Base-by-base conservation (phyloP, 208 protist species). In the Hexamita inflata region DNA sequence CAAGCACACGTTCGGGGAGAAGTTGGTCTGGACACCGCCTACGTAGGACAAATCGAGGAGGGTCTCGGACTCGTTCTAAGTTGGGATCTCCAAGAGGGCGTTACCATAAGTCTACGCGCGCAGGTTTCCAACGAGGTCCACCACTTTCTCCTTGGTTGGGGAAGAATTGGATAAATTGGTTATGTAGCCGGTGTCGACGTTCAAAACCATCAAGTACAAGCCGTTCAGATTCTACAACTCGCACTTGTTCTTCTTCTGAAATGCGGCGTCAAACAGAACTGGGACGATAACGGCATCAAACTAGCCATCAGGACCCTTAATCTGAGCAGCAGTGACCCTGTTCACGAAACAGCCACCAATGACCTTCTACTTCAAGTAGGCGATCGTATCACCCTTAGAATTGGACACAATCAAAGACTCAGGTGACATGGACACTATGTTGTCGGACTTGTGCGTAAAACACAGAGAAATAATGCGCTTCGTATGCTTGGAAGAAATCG, bases 221-320 rank as follows among this genome's bases (percentile, higher is more conserved):
- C 34, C 60, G 34, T n/a, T 38, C 15, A 34, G 34, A 24, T 24
- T 15, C 34, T n/a, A 19, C 29, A 30, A 66, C 15, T 70, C 64
- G 15, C 9, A n/a, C 11, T 70, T 35, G n/a, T 2, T n/a, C n/a
- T 49, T 40, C 15, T 49, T 40, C 32, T 7, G 11, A 34, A 70
- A 19, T 42, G 64, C n/a, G 35, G 64, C 30, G 42, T 70, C 11
- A 45, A 57, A 45, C 4, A 32, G 42, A 38, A 45, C 64, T 24
- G 64, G 64, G n/a, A 70, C 64, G 11, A 4, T 15, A 40, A 49
- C 64, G 2, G 40, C 40, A 40, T 70, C 64, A 32, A 70, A 42
- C 4, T 15, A n/a, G 19, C 42, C 32, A 15, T 13, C 9, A 24
- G 32, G 26, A 40, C 38, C 64, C 26, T 49, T 49, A n/a, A 70